A percentile compares a stretch with the other conserved stretches of the same genome.
phyloP scores from a whole-genome alignment of 78 protist genomes.

The Dictyostelium firmibasis region DNA sequence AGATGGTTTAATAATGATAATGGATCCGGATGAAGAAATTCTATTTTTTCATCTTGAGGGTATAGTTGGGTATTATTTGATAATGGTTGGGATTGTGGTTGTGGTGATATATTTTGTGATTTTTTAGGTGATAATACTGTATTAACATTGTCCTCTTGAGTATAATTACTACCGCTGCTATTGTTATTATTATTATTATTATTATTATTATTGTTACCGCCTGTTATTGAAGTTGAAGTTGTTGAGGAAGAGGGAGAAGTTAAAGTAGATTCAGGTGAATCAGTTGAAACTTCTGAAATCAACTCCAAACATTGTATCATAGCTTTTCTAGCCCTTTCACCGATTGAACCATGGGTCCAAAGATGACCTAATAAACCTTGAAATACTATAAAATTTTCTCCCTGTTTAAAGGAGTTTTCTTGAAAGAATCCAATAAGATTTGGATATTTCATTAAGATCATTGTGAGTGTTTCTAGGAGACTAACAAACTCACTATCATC shows the following conservation, averaged over 20 bases:
- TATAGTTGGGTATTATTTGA: not conserved
- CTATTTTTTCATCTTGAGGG: slow-evolving; percentile 14
- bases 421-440: slow-evolving; percentile 69
- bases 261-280: not conserved
- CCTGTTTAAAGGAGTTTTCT: slow-evolving; percentile 27
- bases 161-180: not conserved
- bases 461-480: slow-evolving; percentile 31
- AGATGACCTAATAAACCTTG: slow-evolving; percentile 57
- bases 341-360: slow-evolving; percentile 61
- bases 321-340: slow-evolving; percentile 71
- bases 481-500: slow-evolving; percentile 78
- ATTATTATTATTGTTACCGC: not conserved
- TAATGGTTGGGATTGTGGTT: slow-evolving; percentile 8
- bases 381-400: slow-evolving; percentile 55
- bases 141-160: not conserved
- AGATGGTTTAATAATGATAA: slow-evolving; percentile 36
- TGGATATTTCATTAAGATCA: slow-evolving; percentile 42
- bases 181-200: not conserved
- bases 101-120: not conserved
- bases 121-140: not conserved
- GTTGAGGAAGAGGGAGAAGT: not conserved
- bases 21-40: slow-evolving; percentile 47
- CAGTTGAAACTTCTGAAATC: slow-evolving; percentile 14
- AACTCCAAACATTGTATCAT: slow-evolving; percentile 70
- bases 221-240: not conserved